These are phyloP conservation scores for Plasmodium vivax DNA, from an alignment of 169 alveolate species.

Conservation along the genomic window DNA sequence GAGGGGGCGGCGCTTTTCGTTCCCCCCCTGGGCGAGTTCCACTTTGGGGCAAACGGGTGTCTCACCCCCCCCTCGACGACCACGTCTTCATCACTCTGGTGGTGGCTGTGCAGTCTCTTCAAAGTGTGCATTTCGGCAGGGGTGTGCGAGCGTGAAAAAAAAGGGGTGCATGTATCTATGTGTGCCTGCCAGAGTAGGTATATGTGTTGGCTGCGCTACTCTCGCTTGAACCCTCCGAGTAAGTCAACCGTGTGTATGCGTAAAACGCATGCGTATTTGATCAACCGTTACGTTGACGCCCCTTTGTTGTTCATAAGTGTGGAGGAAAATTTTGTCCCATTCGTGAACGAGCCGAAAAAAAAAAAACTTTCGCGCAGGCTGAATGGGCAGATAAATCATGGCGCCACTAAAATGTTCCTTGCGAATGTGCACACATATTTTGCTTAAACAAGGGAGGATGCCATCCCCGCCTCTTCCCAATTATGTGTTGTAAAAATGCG, in stretches of 20 bases:
- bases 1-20: neutral
- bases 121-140: neutral
- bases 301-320: neutral
- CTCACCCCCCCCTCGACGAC: neutral
- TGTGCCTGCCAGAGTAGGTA: neutral
- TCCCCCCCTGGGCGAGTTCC: neutral
- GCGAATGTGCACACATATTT: neutral
- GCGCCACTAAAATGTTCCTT: neutral
- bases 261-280: neutral
- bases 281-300: neutral
- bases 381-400: neutral
- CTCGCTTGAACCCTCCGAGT: neutral
- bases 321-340: neutral
- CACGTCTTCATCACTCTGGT: neutral
- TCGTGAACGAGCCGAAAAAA: neutral
- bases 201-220: neutral
- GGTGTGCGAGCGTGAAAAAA: neutral
- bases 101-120: neutral
- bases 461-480: neutral
- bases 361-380: neutral
- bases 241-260: neutral
- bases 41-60: neutral
- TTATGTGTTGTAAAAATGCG: neutral
- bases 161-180: neutral
- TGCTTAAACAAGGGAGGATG: neutral